Conservation (phyloP, 805 yeast species). For the Isabelozyma pseudorhagii region DNA sequence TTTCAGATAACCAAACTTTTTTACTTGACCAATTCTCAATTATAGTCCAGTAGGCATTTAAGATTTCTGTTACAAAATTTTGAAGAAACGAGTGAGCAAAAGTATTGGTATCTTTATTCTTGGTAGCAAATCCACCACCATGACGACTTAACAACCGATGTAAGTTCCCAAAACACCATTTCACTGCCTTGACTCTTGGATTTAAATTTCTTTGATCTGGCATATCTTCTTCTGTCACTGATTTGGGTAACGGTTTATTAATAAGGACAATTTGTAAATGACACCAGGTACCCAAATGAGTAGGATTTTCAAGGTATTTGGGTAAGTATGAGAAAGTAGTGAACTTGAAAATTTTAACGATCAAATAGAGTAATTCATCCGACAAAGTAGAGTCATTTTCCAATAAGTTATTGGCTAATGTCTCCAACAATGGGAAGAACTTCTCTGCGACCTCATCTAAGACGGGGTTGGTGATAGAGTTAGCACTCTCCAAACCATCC, state of each 20-base stretch:
- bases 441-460: slow-evolving; percentile 35
- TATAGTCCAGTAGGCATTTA: slow-evolving; percentile 40
- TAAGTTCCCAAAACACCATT: slow-evolving; percentile 45
- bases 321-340: slow-evolving; percentile 37
- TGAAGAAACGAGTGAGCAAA: slow-evolving; percentile 31
- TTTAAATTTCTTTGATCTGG: slow-evolving; percentile 29
- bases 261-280: slow-evolving; percentile 35
- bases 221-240: slow-evolving; percentile 28
- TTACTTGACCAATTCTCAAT: slow-evolving; percentile 40
- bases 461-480: slow-evolving; percentile 29
- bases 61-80: slow-evolving; percentile 41
- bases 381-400: slow-evolving; percentile 13
- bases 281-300: slow-evolving; percentile 41
- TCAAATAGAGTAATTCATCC: slow-evolving; percentile 38
- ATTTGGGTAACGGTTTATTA: slow-evolving; percentile 35
- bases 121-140: slow-evolving; percentile 41
- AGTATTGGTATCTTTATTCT: slow-evolving; percentile 19
- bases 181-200: slow-evolving; percentile 41
- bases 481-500: slow-evolving; percentile 44
- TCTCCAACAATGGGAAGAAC: slow-evolving; percentile 36
- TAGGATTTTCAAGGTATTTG: slow-evolving; percentile 30
- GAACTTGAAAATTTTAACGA: slow-evolving; percentile 40
- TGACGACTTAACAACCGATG: slow-evolving; percentile 40
- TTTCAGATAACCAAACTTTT: slow-evolving; percentile 38
- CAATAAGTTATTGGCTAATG: slow-evolving; percentile 24